phyloP scores from a whole-genome alignment of 768 basidiomycete species.

The Lepiota venenata region DNA sequence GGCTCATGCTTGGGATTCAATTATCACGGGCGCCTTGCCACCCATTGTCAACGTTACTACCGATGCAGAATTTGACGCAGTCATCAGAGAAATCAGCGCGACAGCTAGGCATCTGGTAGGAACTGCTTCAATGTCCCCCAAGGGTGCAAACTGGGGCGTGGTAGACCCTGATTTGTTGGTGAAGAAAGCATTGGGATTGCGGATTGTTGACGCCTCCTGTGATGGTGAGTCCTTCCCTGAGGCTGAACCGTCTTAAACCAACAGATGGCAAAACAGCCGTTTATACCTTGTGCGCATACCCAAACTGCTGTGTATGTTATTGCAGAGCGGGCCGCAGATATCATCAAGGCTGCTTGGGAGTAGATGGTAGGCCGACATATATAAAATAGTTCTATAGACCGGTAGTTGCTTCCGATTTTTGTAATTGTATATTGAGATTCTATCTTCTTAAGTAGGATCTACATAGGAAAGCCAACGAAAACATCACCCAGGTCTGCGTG shows the following conservation, averaged over 20 bases:
- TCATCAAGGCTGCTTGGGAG: not conserved
- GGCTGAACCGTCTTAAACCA: not conserved
- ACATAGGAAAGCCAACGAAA: no score
- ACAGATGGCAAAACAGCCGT: not conserved
- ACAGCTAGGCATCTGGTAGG: conserved; percentile 32
- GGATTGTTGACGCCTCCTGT: conserved; percentile 37
- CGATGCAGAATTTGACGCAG: conserved; percentile 26
- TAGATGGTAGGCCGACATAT: not conserved
- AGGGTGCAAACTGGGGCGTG: conserved; percentile 26
- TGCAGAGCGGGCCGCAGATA: conserved; percentile 2
- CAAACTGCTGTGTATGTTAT: conserved; percentile 7
- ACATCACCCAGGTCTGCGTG: no score
- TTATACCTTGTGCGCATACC: conserved; percentile 2
- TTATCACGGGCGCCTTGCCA: conserved; percentile 7
- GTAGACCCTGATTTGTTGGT: conserved; percentile 36
- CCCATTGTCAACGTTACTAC: not conserved
- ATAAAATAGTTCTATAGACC: no score
- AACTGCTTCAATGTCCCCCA: conserved; percentile 30
- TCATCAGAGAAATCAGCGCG: conserved; percentile 20
- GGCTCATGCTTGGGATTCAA: conserved; percentile 15
- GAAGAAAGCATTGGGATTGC: conserved; percentile 31
- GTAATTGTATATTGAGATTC: no score
- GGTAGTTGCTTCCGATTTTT: no score
- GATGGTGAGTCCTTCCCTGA: conserved; percentile 21
- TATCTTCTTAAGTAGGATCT: no score